phyloP scores from a whole-genome alignment of 495 filamentous ascomycete species.

The Hypoxylon lenormandii region DNA sequence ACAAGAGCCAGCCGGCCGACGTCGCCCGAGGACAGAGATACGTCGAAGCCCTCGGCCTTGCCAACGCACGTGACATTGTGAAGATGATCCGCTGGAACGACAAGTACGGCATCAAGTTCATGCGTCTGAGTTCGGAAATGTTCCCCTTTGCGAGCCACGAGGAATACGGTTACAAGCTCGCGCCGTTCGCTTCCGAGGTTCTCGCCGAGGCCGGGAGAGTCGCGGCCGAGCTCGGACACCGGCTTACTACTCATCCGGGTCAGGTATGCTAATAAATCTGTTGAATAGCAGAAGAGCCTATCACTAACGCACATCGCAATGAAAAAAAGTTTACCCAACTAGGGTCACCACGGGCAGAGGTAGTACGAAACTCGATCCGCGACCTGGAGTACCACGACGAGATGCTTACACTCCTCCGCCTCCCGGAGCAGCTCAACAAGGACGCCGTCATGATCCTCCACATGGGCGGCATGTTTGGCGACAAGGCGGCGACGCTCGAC shows the following conservation, averaged over 20 bases:
- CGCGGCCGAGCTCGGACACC: slow-evolving; percentile 82
- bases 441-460: slow-evolving; percentile 96
- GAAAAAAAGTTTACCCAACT: slow-evolving; percentile 84
- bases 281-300: not conserved
- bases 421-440: slow-evolving; percentile 82
- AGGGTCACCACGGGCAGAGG: slow-evolving; percentile 78
- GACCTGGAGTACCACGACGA: slow-evolving; percentile 94
- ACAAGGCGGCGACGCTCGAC: slow-evolving; percentile 83
- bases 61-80: slow-evolving; percentile 83
- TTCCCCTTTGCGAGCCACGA: slow-evolving; percentile 93
- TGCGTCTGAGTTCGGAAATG: slow-evolving; percentile 94
- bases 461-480: slow-evolving; percentile 91
- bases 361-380: slow-evolving; percentile 78
- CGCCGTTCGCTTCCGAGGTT: slow-evolving; percentile 83
- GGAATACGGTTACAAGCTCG: slow-evolving; percentile 87
- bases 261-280: slow-evolving; percentile 60
- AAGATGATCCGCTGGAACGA: slow-evolving; percentile 96
- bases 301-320: slow-evolving; percentile 26
- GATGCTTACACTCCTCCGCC: slow-evolving; percentile 78
- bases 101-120: slow-evolving; percentile 88
- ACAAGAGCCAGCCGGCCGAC: slow-evolving; percentile 74
- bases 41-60: slow-evolving; percentile 80
- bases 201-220: slow-evolving; percentile 81
- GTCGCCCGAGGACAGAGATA: slow-evolving; percentile 72
- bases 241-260: slow-evolving; percentile 90